These are phyloP conservation scores for Zygosaccharomyces pseudobailii DNA, from an alignment of 1,139 yeast species.

Conservation along the genomic window DNA sequence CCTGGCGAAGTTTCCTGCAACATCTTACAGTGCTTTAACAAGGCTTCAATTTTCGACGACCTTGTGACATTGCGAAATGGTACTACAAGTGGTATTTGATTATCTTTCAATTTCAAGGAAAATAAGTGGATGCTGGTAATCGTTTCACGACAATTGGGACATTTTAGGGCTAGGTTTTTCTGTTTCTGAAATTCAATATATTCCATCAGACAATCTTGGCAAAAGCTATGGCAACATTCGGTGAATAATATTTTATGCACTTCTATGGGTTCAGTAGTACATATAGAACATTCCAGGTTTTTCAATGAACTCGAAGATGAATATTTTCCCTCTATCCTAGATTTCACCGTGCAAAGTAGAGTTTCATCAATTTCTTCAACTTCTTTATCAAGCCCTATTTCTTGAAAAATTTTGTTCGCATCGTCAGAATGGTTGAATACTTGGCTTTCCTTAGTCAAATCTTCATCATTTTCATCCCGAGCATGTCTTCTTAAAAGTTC, in stretches of 20 bases:
- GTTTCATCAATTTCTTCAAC: slow-evolving; percentile 3
- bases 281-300: slow-evolving; percentile 77
- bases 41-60: slow-evolving; percentile 73
- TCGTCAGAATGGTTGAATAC: slow-evolving; percentile 30
- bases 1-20: slow-evolving; percentile 53
- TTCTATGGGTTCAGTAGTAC: slow-evolving; percentile 61
- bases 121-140: slow-evolving; percentile 24
- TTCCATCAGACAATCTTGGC: slow-evolving; percentile 67
- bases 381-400: slow-evolving; percentile 2
- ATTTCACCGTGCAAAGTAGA: slow-evolving; percentile 35
- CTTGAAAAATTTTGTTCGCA: slow-evolving; percentile 8
- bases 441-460: slow-evolving; percentile 34
- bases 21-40: slow-evolving; percentile 53
- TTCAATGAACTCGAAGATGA: slow-evolving; percentile 35
- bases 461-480: slow-evolving; percentile 36
- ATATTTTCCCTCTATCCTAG: slow-evolving; percentile 35
- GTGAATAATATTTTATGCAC: slow-evolving; percentile 58
- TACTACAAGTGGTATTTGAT: slow-evolving; percentile 13
- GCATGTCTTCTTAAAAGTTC: slow-evolving; percentile 44
- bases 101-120: slow-evolving; percentile 14
- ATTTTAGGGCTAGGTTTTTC: slow-evolving; percentile 32
- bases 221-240: slow-evolving; percentile 77
- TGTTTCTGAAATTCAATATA: slow-evolving; percentile 47
- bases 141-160: slow-evolving; percentile 53
- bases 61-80: slow-evolving; percentile 31